Evolutionary conservation across 768 basidiomycete genomes (phyloP), one percentile per base, ranked within the genome.

Genomic region (Holtermannia corniformis): DNA sequence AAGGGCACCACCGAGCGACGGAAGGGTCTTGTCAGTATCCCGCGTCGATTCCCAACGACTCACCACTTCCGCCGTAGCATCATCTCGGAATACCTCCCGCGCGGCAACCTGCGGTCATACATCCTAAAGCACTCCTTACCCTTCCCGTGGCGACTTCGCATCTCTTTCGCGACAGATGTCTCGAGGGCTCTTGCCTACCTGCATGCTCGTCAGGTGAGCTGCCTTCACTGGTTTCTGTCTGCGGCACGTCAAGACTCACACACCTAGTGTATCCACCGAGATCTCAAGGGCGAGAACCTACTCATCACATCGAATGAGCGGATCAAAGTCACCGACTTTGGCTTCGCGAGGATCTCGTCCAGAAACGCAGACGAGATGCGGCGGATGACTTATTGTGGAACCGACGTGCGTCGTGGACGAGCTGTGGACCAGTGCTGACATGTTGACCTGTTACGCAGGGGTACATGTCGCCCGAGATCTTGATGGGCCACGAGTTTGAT

Each of bases 251-350:
- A n/a, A 16, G 16, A 16, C 32, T 37, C 32, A 37, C 22, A 55
- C 41, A 24, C 1, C 12, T 55, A 76, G 68, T 76, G 76, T 56
- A 75, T 78, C 49, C 77, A 78, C 55, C 72, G 77, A 10, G 93
- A 99, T 73, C 78, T 99, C 59, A 99, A 99, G 72, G 92, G 91
- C 32, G 93, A 97, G 75, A 99, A 99, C 61, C 78, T 97, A 23
- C 81, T 97, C n/a, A 83, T 96, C 20, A 96, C 92, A 0, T 75
- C 84, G 32, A 99, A 99, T 64, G 87, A 89, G 20, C 82, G 93
- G 42, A 78, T 97, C 65, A 99, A 97, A 76, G 84, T 96, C 62
- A 95, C 92, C n/a, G 93, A 99, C 67, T 99, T 99, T 73, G 93
- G 93, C 1, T 93, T 96, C 62, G 90, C 91, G 3, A 80, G 93